Base-by-base conservation (phyloP, 352 stramenopile genomes). In the Phytopythium aichiense region DNA sequence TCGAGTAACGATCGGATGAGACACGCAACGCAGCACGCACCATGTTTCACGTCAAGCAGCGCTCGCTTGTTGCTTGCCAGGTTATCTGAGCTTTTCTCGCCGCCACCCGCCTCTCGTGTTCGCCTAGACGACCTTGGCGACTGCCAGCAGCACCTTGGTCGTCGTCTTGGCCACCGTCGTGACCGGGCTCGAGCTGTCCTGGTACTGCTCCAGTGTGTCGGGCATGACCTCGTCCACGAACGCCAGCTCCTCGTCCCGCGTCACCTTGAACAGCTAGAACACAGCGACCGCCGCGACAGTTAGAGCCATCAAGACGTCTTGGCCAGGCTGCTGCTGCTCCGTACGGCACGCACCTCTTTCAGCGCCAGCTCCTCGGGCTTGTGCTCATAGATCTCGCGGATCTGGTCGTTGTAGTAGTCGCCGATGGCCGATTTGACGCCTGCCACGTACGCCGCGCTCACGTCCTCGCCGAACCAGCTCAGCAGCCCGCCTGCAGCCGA, bases 381-480 rank as follows among this genome's bases (percentile, higher is more conserved):
- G 6, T 65, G 65, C 28, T 79, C 81, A 63, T 94, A 90, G n/a
- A 95, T 82, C 59, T 95, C 86, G 20, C 86, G 84, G 53, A 95
- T 93, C 61, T 95, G 86, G 66, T 95, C 86, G 69, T 95, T 95
- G 71, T 93, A 95, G 70, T 92, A 92, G 58, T 95, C 86, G 37
- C 79, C 84, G 49, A 93, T 83, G 4, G 82, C 86, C 60, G 78
- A 76, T 65, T 94, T 95, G 42, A 92, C 71, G 20, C 86, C 86
- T 7, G 72, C 76, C 56, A 87, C 57, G 62, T 89, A 92, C n/a
- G 84, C 84, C 15, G 69, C 78, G 49, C 81, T 89, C 57, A 88
- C 67, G 18, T 65, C 68, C 56, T 89, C 84, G 2, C 84, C 74
- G 69, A 90, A 75, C 11, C 75, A 56, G 59, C 66, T 77, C 54